Evolutionary conservation across 768 basidiomycete species (phyloP).

Genomic region (Psilocybe cubensis): DNA sequence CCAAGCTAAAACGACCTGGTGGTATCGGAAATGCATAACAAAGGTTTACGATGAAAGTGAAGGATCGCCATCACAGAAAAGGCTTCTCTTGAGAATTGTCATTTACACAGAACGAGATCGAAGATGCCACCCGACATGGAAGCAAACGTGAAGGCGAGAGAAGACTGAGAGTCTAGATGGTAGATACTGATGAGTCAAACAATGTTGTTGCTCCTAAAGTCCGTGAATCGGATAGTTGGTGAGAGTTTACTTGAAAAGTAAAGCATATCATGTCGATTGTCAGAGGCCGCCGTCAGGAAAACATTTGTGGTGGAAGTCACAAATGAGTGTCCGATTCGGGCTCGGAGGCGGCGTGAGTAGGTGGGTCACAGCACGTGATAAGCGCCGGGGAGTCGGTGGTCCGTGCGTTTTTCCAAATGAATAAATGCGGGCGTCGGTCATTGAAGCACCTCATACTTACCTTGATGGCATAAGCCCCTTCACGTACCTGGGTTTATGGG

Average conservation of each 20-base stretch:
- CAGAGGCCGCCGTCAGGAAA: too few species aligned
- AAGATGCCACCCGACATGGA: background rate
- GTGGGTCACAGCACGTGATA: background rate
- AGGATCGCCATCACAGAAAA: background rate
- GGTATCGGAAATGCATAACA: background rate
- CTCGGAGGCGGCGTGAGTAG: too few species aligned
- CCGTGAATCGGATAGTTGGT: background rate
- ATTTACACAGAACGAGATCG: background rate
- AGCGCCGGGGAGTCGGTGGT: constrained; percentile 22
- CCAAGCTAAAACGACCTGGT: background rate
- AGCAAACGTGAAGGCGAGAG: background rate
- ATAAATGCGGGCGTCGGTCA: constrained; percentile 27
- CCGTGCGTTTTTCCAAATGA: constrained; percentile 33
- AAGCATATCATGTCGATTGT: background rate
- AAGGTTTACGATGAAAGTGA: background rate
- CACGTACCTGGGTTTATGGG: constrained; percentile 60
- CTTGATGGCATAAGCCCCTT: constrained; percentile 66
- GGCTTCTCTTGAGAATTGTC: background rate
- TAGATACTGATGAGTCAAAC: background rate
- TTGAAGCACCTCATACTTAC: constrained; percentile 51
- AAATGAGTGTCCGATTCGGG: too few species aligned
- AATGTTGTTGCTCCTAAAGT: background rate
- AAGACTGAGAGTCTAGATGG: too few species aligned
- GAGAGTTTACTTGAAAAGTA: background rate
- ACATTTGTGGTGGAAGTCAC: too few species aligned